Evolutionary conservation across 257 asterid genomes (phyloP), one percentile per base, ranked within the genome.

Genomic region (Nicotiana tomentosiformis): DNA sequence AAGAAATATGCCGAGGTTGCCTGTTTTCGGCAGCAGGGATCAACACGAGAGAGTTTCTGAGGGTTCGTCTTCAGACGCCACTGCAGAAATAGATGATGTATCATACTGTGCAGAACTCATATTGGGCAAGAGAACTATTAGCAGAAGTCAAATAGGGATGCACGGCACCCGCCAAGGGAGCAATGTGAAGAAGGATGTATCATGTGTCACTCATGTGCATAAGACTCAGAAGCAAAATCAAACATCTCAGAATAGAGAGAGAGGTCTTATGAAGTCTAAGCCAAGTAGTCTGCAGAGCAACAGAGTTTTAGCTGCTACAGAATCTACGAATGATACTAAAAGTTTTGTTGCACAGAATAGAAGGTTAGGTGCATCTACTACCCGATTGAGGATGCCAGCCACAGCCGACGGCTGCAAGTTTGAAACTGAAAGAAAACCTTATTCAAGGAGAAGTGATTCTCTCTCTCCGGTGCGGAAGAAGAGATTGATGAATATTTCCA

Each of bases 401-500:
- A 83, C 86, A 80, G 77, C 81, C 43, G 88, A 90, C 18, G 81
- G 67, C 64, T 86, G 83, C 82, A 88, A 86, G 86, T 87, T 93
- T 83, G 92, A 90, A 82, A 5, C 84, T 2, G 95, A 89, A 77
- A 88, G 85, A 78, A 90, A 88, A 84, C 49, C 79, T 79, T 77
- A 78, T 53, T 84, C 78, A 67, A 83, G 89, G 80, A 76, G 82
- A 86, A 82, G 77, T 49, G 89, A 87, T 65, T 85, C 83, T 30
- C 83, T 84, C 32, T 87, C 91, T 66, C 88, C 90, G 3, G 89
- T 88, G 66, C 90, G 92, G 20, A 92, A 92, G 89, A 91, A 91
- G 89, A 88, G 97, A 89, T 84, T 88, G 1, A 35, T 61, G 79
- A 88, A 87, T 79, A 66, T 83, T 20, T 64, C 88, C 33, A 82